Base-by-base conservation (phyloP, 2,329 filamentous ascomycete genomes). In the Colletotrichum liaoningense region DNA sequence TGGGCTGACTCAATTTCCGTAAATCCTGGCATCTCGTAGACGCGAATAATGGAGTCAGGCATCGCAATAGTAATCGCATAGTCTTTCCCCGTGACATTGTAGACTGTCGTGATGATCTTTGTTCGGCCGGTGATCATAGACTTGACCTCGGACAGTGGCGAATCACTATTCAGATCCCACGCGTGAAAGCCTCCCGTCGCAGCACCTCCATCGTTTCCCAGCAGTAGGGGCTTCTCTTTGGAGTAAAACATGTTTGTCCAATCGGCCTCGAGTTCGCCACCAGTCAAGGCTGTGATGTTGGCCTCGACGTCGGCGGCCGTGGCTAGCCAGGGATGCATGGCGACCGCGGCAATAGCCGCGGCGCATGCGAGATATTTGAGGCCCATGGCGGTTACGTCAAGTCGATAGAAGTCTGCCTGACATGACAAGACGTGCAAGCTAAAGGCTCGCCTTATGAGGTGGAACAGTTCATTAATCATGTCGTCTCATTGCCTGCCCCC, bases 151-250 rank as follows among this genome's bases (percentile, higher is more conserved):
- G 75, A 62, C 11, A 86, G 74, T 5, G 78, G 77, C 5, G 78
- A 77, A 54, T 79, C 75, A 30, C 77, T 78, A 56, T 79, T 75
- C 42, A 86, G 74, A 9, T 77, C 74, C 74, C 81, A 87, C 11
- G 80, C 77, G 58, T 80, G 84, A 42, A 87, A 82, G 0, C 86
- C 86, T 12, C 86, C 86, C 4, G 80, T 82, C 24, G 80, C 83
- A 8, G 85, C 82, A 0, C 81, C 83, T 14, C 83, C 85, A 64
- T 88, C 85, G 49, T 87, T 88, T 22, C 84, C 84, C n/a, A 87
- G 76, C 1, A 88, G 79, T 5, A 85, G 54, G 7, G 85, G 83
- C 2, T 74, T 62, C 1, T 68, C 73, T 16, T 75, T 75, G 14
- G 80, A 78, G 74, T 87, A 86, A 77, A 83, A 83, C 5, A 84